These are phyloP conservation scores for Penicillium concentricum DNA, from an alignment of 2,329 filamentous ascomycete species.

Conservation along the genomic window DNA sequence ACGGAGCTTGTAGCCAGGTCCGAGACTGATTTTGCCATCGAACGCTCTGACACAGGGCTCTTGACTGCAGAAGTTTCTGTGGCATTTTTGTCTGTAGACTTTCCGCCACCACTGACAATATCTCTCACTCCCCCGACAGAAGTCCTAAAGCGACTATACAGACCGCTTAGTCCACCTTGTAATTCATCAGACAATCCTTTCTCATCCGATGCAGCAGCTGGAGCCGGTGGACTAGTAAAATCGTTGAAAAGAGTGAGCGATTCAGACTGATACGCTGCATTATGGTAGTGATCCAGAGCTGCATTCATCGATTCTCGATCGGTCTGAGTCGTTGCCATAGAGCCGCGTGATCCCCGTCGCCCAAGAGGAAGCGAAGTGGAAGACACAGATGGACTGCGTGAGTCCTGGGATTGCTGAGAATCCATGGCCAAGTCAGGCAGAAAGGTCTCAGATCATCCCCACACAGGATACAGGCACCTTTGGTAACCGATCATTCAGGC, in stretches of 20 bases:
- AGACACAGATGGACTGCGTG: conserved; percentile 46
- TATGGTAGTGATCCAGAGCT: conserved; percentile 84
- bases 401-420: conserved; percentile 38
- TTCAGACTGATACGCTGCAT: conserved; percentile 78
- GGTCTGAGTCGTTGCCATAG: conserved; percentile 51
- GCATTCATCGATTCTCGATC: conserved; percentile 75
- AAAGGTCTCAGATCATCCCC: conserved; percentile 16
- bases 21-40: conserved; percentile 25
- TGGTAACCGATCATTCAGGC: conserved; percentile 10
- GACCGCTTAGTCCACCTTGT: conserved; percentile 80
- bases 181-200: conserved; percentile 71
- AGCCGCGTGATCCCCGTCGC: conserved; percentile 50
- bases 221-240: conserved; percentile 66
- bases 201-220: conserved; percentile 62
- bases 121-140: conserved; percentile 72
- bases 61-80: conserved; percentile 27
- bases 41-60: conserved; percentile 28
- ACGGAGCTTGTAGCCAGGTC: conserved; percentile 20
- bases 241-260: conserved; percentile 92
- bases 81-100: conserved; percentile 29
- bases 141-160: conserved; percentile 82
- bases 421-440: conserved; percentile 31
- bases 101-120: conserved; percentile 39
- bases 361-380: conserved; percentile 47
- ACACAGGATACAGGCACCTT: conserved; percentile 1